Base-by-base conservation (phyloP, 306 rosid genomes). In the Canavalia gladiata region DNA sequence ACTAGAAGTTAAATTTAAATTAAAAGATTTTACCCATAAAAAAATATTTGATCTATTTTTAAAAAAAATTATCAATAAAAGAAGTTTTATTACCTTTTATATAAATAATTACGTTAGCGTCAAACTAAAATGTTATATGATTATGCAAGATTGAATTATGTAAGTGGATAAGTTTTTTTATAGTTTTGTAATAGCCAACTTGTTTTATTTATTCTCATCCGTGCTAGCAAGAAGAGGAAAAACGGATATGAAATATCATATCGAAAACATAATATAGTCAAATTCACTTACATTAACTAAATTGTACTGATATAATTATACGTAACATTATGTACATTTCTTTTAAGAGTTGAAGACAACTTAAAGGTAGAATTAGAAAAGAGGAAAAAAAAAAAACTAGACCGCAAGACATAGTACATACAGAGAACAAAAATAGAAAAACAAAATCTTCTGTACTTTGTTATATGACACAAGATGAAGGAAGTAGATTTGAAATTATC, bases 281-380 rank as follows among this genome's bases (percentile, higher is more conserved):
- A 35, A 3, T 33, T 50, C 45, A 45, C 54, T 18, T 4, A 50
- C 7, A 25, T 7, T 8, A 9, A 60, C 8, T 30, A 42, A 70
- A 11, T 1, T 77, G 18, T 49, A 55, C 49, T 47, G 4, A 68
- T 11, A 50, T 28, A 11, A 46, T 13, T 83, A 33, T 29, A 77
- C 43, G 69, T 30, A 64, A 64, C 9, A 58, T 12, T 73, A 66
- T 84, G 74, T 79, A 74, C 87, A 74, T 73, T 79, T 65, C 55
- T 75, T 73, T 34, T 8, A 65, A 6, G 50, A 58, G 0, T 5
- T 30, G 3, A 33, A 58, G 29, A 64, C 25, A 18, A 18, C 25
- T 18, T 18, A 18, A 18, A 31, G 52, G 47, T 41, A 72, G 18
- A 31, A n/a, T 18, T 18, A 18, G 25, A 18, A 18, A 18, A 18